Evolutionary conservation across 2,329 filamentous ascomycete species (phyloP), one percentile per base, ranked within the genome.

Genomic region (Hymenotorrendiella dingleyae): DNA sequence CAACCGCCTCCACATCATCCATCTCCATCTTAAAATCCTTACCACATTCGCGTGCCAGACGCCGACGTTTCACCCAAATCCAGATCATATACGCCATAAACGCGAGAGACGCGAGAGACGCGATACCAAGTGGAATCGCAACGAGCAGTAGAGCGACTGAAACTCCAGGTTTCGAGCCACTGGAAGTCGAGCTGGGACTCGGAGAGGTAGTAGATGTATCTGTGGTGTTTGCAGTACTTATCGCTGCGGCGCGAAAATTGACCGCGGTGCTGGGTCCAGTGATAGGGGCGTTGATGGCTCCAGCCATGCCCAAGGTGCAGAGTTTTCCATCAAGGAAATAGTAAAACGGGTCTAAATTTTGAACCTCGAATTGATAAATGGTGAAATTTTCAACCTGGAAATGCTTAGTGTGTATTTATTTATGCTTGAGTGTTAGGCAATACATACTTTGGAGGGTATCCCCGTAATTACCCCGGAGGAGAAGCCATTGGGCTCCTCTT

Each of bases 221-320:
- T 6, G 36, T 39, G 7, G 26, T 22, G 7, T n/a, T 6, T 17
- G 22, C n/a, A 16, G 10, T 16, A 17, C 16, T 22, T 26, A 36
- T 24, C 12, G 21, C 35, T 22, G 35, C 35, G n/a, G 17, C 20
- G 12, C 23, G 35, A 23, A 23, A 26, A 23, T 27, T 12, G 23
- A 27, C 24, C 8, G 35, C 21, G 23, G 35, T 11, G n/a, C 26
- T 26, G n/a, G n/a, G n/a, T n/a, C n/a, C n/a, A n/a, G 21, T 22
- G 7, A 16, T 9, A 36, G 37, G 37, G 6, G 37, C 33, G n/a
- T 40, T 40, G 20, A 40, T 30, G 3, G 27, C 37, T 14, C 27
- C 37, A 23, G 37, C 37, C 37, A 40, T 40, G 5, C 37, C 37
- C 11, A 11, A 21, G 17, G 7, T 33, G 17, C 37, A 40, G 14